Evolutionary conservation across 345 rosid species (phyloP).

Genomic region (Gossypium ekmanianum): DNA sequence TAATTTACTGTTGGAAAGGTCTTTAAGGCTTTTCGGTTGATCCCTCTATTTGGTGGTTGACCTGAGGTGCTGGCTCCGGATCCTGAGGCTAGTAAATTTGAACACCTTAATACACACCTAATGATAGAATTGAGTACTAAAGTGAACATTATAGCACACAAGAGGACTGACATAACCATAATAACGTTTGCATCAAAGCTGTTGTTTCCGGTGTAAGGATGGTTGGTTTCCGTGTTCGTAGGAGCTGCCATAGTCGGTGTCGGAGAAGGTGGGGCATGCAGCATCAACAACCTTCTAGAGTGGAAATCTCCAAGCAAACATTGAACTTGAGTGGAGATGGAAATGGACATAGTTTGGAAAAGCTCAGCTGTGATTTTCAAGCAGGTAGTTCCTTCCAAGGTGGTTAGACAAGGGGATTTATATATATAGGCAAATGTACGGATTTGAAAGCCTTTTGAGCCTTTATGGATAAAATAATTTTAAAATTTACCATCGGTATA

Average conservation of each 20-base stretch:
- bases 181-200: slow-evolving; percentile 67
- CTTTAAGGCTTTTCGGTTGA: slow-evolving; percentile 64
- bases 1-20: slow-evolving; percentile 59
- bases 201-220: slow-evolving; percentile 29
- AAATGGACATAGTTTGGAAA: slow-evolving; percentile 24
- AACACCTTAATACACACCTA: slow-evolving; percentile 63
- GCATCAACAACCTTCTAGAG: slow-evolving; percentile 44
- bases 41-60: slow-evolving; percentile 59
- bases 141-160: slow-evolving; percentile 79
- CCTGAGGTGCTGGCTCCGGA: slow-evolving; percentile 28
- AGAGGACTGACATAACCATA: slow-evolving; percentile 71
- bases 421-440: slow-evolving; percentile 28
- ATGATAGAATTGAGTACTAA: slow-evolving; percentile 69
- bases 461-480: no score
- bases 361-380: neutral
- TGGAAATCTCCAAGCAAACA: slow-evolving; percentile 31
- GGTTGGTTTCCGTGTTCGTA: slow-evolving; percentile 27
- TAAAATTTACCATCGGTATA: no score
- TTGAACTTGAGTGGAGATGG: slow-evolving; percentile 30
- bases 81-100: slow-evolving; percentile 33
- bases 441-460: neutral
- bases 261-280: slow-evolving; percentile 22
- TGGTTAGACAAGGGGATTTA: slow-evolving; percentile 19
- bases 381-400: slow-evolving; percentile 15
- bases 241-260: slow-evolving; percentile 35